Conservation (phyloP, 2,329 filamentous ascomycete species). For the Cercospora sojina region DNA sequence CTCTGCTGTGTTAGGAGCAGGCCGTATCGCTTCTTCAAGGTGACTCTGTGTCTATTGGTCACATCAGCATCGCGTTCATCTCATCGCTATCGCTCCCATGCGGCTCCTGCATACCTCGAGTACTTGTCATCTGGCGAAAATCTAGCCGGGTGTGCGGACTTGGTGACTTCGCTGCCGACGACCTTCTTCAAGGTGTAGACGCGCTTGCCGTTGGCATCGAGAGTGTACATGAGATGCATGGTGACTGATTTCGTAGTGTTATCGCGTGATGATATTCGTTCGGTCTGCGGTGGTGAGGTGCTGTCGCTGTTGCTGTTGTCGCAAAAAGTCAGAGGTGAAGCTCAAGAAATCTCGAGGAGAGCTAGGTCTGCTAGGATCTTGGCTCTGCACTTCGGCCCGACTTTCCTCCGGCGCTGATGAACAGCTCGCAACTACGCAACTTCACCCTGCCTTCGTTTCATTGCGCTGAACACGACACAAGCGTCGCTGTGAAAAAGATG, state of each 20-base stretch:
- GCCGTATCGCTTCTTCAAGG: constrained; percentile 89
- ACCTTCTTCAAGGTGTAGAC: constrained; percentile 96
- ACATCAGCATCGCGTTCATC: background rate
- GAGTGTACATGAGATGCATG: constrained; percentile 83
- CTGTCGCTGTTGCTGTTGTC: background rate
- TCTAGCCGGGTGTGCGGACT: constrained; percentile 90
- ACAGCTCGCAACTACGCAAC: constrained; percentile 17
- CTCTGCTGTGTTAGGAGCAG: constrained; percentile 76
- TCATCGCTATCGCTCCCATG: background rate
- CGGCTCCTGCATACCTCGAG: constrained; percentile 59
- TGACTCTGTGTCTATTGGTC: constrained; percentile 73
- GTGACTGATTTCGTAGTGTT: constrained; percentile 27
- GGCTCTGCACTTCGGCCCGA: background rate
- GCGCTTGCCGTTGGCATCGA: constrained; percentile 79
- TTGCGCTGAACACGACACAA: background rate
- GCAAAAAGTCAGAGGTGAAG: constrained; percentile 7
- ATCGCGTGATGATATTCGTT: background rate
- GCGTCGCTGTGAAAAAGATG: constrained; percentile 1
- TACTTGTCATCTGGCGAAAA: constrained; percentile 99
- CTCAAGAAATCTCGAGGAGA: constrained; percentile 5
- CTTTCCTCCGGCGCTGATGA: constrained; percentile 1
- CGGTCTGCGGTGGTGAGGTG: background rate
- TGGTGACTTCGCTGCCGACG: constrained; percentile 76
- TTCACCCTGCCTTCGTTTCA: background rate
- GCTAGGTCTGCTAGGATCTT: background rate